Base-by-base conservation (phyloP, 352 stramenopile species). In the Phytophthora kernoviae region DNA sequence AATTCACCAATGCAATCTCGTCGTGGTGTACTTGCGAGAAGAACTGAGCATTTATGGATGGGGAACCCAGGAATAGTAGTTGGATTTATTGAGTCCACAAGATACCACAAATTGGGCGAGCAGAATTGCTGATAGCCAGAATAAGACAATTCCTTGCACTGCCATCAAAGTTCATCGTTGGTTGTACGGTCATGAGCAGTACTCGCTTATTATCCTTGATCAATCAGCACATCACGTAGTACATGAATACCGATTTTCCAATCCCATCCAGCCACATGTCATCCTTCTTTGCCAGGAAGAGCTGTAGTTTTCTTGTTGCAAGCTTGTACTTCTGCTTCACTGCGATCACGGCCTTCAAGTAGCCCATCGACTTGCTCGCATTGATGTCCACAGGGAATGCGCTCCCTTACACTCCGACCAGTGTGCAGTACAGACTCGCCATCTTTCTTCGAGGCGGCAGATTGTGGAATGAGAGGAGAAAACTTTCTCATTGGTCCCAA, bases 151-250 rank as follows among this genome's bases (percentile, higher is more conserved):
- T 10, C 4, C 26, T 41, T 17, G 36, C 32, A 68, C 4, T 58
- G 11, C 68, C 69, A 69, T 77, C 57, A 55, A 68, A 74, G 65
- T 77, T 75, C 5, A 74, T 54, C 0, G 30, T 0, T n/a, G 8
- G 4, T 7, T 63, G 14, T 22, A 24, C 22, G 14, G 34, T 30
- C 10, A 73, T 17, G 51, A 73, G 36, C 34, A 77, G 44, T 39
- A 67, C 62, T 17, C 58, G 52, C 36, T 73, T 67, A 54, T 68
- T 68, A 2, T 57, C 51, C 54, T 70, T 58, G 48, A 77, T 68
- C 62, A 76, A 70, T 37, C 46, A 65, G 57, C 58, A 73, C 62
- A 73, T 64, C n/a, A 73, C 44, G 34, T 76, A 76, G 56, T 71
- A 68, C 40, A 76, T 20, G 42, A 76, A 73, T 33, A 70, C 54